phyloP scores from a whole-genome alignment of 306 rosid genomes.

The Dicorynia guianensis region DNA sequence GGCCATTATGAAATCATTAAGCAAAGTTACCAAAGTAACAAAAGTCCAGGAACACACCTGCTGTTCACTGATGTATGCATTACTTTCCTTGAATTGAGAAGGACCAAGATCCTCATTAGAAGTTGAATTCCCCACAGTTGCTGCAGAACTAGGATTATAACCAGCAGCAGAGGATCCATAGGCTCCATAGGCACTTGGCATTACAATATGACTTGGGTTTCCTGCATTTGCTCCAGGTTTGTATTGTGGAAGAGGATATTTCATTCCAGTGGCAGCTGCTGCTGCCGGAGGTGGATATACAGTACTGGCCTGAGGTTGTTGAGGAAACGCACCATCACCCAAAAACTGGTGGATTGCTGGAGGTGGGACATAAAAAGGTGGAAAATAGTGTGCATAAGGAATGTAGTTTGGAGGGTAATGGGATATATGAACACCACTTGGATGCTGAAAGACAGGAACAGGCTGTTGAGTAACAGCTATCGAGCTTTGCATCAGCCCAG shows the following conservation, averaged over 20 bases:
- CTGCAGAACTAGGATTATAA: constrained; percentile 80
- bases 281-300: constrained; percentile 80
- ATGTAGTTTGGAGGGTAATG: constrained; percentile 90
- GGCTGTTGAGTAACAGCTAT: constrained; percentile 89
- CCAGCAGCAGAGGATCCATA: constrained; percentile 85
- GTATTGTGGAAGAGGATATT: constrained; percentile 89
- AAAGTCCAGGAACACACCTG: constrained; percentile 64
- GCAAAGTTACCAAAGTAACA: too few relatives aligned
- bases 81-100: constrained; percentile 89
- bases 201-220: constrained; percentile 77
- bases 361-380: constrained; percentile 85
- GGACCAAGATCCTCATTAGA: constrained; percentile 81
- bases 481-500: constrained; percentile 93
- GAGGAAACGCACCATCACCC: constrained; percentile 93
- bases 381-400: constrained; percentile 82
- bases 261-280: constrained; percentile 74
- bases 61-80: constrained; percentile 79
- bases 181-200: constrained; percentile 80
- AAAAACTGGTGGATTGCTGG: constrained; percentile 89
- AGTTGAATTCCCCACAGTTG: constrained; percentile 70
- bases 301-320: constrained; percentile 84
- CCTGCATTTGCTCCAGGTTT: constrained; percentile 79
- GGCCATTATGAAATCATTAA: background rate
- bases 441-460: constrained; percentile 81
- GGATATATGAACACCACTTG: constrained; percentile 81